phyloP scores from a whole-genome alignment of 2,329 filamentous ascomycete genomes.

The Diaporthe capsici region DNA sequence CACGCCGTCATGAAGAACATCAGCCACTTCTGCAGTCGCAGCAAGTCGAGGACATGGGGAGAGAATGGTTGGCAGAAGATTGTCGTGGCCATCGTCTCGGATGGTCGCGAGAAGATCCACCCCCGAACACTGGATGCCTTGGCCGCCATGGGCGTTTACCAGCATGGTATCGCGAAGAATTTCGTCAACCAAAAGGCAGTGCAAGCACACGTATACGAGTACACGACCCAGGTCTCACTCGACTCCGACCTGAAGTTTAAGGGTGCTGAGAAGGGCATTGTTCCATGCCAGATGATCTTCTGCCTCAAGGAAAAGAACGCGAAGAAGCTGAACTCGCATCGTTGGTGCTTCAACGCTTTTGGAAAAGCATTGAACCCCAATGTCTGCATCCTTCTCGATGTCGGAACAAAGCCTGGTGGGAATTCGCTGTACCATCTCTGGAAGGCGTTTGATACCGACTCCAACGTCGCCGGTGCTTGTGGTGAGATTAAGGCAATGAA shows the following conservation, averaged over 20 bases:
- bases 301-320: conserved; percentile 98
- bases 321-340: conserved; percentile 97
- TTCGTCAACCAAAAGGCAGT: conserved; percentile 96
- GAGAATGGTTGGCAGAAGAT: conserved; percentile 99
- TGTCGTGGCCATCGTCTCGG: conserved; percentile 95
- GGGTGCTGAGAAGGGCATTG: conserved; percentile 98
- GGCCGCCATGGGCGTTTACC: conserved; percentile 97
- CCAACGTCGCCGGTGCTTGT: conserved; percentile 95
- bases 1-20: conserved; percentile 99
- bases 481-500: conserved; percentile 99
- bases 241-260: conserved; percentile 98
- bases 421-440: conserved; percentile 97
- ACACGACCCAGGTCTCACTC: conserved; percentile 97
- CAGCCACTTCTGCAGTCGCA: conserved; percentile 92
- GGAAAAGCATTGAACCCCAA: conserved; percentile 94
- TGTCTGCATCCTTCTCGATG: conserved; percentile 95
- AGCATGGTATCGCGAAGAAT: conserved; percentile 98
- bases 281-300: conserved; percentile 98
- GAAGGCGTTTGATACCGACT: conserved; percentile 99
- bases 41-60: conserved; percentile 95
- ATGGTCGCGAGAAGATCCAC: conserved; percentile 91
- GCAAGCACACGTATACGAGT: conserved; percentile 97
- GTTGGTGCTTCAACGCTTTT: conserved; percentile 99
- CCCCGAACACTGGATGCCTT: conserved; percentile 93
- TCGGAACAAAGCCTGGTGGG: conserved; percentile 90